Evolutionary conservation across 2,329 filamentous ascomycete species (phyloP), one percentile per base, ranked within the genome.

Genomic region (Corniculantispora saksenae): DNA sequence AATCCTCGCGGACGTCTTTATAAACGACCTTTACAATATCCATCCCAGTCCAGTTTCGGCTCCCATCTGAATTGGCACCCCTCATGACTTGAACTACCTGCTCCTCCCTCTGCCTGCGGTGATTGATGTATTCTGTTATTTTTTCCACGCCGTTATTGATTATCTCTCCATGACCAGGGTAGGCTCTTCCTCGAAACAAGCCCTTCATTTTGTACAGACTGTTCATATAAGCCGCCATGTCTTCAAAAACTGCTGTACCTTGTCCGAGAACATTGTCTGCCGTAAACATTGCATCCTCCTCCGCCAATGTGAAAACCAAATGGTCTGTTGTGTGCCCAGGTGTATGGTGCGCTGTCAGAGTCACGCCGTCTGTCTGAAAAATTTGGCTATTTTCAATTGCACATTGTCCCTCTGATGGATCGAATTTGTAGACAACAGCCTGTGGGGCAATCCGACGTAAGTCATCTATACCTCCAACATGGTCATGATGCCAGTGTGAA

Each of bases 401-500:
- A 27, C 63, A 58, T 73, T 89, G 86, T 0, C 76, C 80, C 3
- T 78, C 70, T 1, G 76, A 78, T 0, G 90, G 89, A 43, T 86
- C 77, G 69, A 88, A 80, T 76, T 95, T 94, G 78, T 89, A 87
- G 47, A 95, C 77, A 25, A 80, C 80, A 8, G 85, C 87, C 21
- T 82, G 74, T 0, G 91, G 90, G n/a, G 83, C 91, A 27, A 90
- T 74, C 17, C 79, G 76, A 21, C 89, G 80, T 1, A 97, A 81
- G 71, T 96, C 88, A 3, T 79, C 75, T 27, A 97, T 85, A 9
- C 95, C 95, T 27, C 89, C 86, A 8, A 89, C 84, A 74, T 99
- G 95, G 73, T 99, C 95, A 50, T 81, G 85, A 74, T 99, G 95
- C 93, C 94, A 97, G 76, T 99, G 95, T 0, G 94, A 96, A 57